Conservation (phyloP, 2,329 filamentous ascomycete species). For the Xenosphaeropsis pyriputrescens region DNA sequence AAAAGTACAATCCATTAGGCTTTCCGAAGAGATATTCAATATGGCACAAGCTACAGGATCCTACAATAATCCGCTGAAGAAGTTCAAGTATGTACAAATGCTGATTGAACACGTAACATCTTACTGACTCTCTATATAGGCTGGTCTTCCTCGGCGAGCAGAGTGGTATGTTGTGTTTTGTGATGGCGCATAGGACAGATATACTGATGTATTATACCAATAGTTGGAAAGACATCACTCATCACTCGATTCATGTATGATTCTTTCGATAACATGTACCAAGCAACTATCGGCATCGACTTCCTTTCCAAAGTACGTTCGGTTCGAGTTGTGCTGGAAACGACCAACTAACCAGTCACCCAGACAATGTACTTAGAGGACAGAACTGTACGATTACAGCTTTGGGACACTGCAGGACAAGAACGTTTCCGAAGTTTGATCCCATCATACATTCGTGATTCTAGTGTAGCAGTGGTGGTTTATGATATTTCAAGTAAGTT, state of each 20-base stretch:
- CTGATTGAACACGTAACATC: too few relatives aligned
- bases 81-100: conserved; percentile 72
- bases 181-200: too few relatives aligned
- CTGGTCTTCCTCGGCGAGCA: conserved; percentile 97
- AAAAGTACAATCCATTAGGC: too few relatives aligned
- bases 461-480: conserved; percentile 92
- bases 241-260: conserved; percentile 99
- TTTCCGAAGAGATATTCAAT: conserved; percentile 18
- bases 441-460: conserved; percentile 96
- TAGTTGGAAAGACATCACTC: conserved; percentile 95
- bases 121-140: conserved; percentile 28
- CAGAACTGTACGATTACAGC: conserved; percentile 87
- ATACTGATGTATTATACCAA: not conserved
- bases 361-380: conserved; percentile 99
- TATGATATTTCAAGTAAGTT: conserved; percentile 85
- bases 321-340: conserved; percentile 1
- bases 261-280: conserved; percentile 99
- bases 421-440: conserved; percentile 95
- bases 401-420: conserved; percentile 97
- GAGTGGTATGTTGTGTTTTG: conserved; percentile 56
- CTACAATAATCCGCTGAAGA: conserved; percentile 99
- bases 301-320: conserved; percentile 80
- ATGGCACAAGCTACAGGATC: conserved; percentile 80
- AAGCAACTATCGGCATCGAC: conserved; percentile 98
- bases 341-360: conserved; percentile 8